A percentile compares a stretch with the other conserved stretches of the same genome.
These are phyloP conservation scores for Chiua virens DNA, from an alignment of 768 basidiomycete genomes.

Conservation along the genomic window DNA sequence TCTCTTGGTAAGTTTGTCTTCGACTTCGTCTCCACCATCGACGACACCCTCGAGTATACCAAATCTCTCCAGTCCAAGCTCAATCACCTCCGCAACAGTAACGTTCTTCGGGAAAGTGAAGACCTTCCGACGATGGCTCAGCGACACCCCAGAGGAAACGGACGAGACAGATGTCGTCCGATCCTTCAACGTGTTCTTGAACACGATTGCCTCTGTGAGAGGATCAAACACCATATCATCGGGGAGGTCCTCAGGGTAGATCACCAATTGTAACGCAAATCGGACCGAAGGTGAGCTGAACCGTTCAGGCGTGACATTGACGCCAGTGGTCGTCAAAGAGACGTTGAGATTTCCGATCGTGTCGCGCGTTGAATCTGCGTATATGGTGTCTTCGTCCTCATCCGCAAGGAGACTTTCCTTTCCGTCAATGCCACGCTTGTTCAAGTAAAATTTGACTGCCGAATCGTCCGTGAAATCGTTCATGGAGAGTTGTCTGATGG, in stretches of 20 bases:
- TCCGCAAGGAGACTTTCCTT: constrained; percentile 48
- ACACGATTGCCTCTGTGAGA: constrained; percentile 90
- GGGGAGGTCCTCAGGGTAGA: constrained; percentile 88
- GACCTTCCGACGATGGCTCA: constrained; percentile 70
- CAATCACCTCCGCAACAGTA: constrained; percentile 95
- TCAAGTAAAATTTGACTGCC: constrained; percentile 94
- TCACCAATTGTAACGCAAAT: constrained; percentile 84
- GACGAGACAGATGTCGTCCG: constrained; percentile 41
- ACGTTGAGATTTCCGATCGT: constrained; percentile 26
- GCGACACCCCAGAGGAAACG: constrained; percentile 53
- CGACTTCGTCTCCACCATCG: constrained; percentile 96
- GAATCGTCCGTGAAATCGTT: constrained; percentile 98
- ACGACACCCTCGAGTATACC: constrained; percentile 97
- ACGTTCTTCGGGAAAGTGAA: constrained; percentile 93
- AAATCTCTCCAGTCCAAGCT: constrained; percentile 87
- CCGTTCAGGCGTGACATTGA: constrained; percentile 62
- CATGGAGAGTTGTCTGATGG: constrained; percentile 92
- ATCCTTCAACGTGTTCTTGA: constrained; percentile 69
- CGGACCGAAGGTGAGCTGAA: constrained; percentile 82
- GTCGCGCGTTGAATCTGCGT: constrained; percentile 36
- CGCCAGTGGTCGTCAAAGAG: constrained; percentile 23
- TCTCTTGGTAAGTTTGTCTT: constrained; percentile 85
- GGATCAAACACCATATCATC: constrained; percentile 96
- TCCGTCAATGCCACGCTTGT: constrained; percentile 51
- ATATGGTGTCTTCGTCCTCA: constrained; percentile 41